Evolutionary conservation across 768 basidiomycete genomes (phyloP), one percentile per base, ranked within the genome.

Genomic region (Dacryopinax spathularia): DNA sequence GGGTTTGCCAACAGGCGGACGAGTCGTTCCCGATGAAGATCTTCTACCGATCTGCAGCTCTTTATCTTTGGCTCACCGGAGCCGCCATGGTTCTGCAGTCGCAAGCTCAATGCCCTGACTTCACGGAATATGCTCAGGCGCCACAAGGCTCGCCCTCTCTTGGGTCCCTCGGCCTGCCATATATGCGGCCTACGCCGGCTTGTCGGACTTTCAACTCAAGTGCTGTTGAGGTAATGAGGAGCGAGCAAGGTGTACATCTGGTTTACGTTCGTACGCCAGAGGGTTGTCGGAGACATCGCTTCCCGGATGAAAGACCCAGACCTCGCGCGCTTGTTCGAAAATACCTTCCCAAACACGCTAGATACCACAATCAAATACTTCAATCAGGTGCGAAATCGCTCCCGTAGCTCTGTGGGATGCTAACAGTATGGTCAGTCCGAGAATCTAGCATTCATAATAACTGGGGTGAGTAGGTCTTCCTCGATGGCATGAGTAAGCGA

Each of bases 331-430:
- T 71, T 90, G 22, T 90, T 90, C 67, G 88, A 89, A 72, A 90
- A 89, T 66, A 85, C 88, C 0, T 88, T 89, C 69, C 88, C 88
- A 2, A 88, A 88, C 68, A 90, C 88, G 0, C 79, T 90, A 88
- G 88, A 90, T 69, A 89, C 88, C 2, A 89, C 88, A 7, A 84
- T 91, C 64, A 84, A 81, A 70, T 91, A 88, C 69, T 89, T 84
- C 72, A 84, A 79, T 70, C 68, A 79, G 69, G 87, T 84, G 69
- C 7, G 16, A 7, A 4, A 18, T 25, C 10, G 60, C 16, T 7
- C n/a, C 20, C 9, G 18, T 43, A 22, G 20, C 29, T 9, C 20
- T 18, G 29, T 33, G 31, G 33, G 16, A 61, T 61, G 16, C 34
- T 35, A 61, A 61, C 16, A 16, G 48, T 59, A 12, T 34, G 25